Percentiles rank a stretch among this genome's conserved stretches.
Conservation (phyloP, 257 asterid species). For the Solanum sitiens region DNA sequence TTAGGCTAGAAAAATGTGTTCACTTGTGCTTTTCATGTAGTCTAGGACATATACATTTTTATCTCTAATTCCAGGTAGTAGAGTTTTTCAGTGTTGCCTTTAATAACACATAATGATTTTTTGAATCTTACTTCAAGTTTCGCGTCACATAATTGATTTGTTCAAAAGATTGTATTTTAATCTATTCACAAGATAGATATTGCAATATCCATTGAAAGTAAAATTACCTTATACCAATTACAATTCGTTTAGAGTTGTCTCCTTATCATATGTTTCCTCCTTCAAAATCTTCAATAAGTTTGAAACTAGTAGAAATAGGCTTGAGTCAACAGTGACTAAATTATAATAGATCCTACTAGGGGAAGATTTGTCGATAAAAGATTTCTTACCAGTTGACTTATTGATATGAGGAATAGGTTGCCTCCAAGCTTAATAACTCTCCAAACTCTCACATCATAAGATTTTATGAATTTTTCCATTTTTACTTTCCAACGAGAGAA, state of each 20-base stretch:
- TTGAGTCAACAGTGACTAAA: not conserved
- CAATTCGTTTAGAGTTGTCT: not conserved
- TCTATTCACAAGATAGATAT: not conserved
- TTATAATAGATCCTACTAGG: too few species aligned
- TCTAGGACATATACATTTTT: too few species aligned
- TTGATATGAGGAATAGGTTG: not conserved
- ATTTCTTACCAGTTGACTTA: not conserved
- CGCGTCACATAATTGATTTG: too few species aligned
- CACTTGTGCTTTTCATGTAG: too few species aligned
- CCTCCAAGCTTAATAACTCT: not conserved
- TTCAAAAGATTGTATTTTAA: not conserved
- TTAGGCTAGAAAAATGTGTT: too few species aligned
- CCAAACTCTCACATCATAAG: not conserved
- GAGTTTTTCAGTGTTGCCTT: too few species aligned
- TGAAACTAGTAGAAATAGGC: not conserved
- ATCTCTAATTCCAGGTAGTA: too few species aligned
- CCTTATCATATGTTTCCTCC: not conserved
- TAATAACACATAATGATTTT: too few species aligned
- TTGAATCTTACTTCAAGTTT: not conserved
- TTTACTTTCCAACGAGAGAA: not conserved
- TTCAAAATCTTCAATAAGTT: too few species aligned
- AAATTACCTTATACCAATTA: not conserved
- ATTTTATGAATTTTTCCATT: not conserved
- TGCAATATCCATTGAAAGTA: not conserved
- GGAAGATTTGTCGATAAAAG: not conserved